phyloP scores from a whole-genome alignment of 257 asterid species.

The Cordia subcordata region DNA sequence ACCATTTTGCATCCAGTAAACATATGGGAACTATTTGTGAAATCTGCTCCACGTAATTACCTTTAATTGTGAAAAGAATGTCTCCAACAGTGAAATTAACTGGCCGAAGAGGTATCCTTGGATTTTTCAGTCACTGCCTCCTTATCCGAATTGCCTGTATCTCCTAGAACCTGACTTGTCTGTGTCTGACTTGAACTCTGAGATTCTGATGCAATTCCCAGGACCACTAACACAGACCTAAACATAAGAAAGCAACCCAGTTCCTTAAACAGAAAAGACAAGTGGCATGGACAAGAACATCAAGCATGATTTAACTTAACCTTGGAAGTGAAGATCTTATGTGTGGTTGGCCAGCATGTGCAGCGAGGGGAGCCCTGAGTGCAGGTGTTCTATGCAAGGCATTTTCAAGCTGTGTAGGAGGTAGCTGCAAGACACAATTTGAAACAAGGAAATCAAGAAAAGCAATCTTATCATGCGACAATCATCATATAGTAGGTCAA shows the following conservation, averaged over 20 bases:
- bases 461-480: not conserved
- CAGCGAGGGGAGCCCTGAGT: constrained; percentile 79
- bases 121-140: constrained; percentile 52
- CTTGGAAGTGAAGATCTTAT: constrained; percentile 87
- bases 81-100: constrained; percentile 12
- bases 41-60: no score
- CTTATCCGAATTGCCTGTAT: constrained; percentile 46
- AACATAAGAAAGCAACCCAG: constrained; percentile 11
- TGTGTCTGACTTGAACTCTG: constrained; percentile 44
- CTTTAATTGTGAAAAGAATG: not conserved
- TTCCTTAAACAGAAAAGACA: constrained; percentile 9
- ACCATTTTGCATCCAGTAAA: no score
- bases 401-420: constrained; percentile 88
- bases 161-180: constrained; percentile 36
- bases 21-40: no score
- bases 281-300: constrained; percentile 2
- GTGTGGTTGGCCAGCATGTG: constrained; percentile 81
- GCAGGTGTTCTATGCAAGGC: constrained; percentile 71
- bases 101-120: constrained; percentile 51
- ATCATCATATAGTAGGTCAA: not conserved
- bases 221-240: constrained; percentile 74
- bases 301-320: constrained; percentile 25
- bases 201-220: constrained; percentile 66
- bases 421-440: constrained; percentile 55
- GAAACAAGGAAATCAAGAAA: constrained; percentile 2